These are phyloP conservation scores for Aureobasidium musti DNA, from an alignment of 2,329 filamentous ascomycete genomes.

Conservation along the genomic window DNA sequence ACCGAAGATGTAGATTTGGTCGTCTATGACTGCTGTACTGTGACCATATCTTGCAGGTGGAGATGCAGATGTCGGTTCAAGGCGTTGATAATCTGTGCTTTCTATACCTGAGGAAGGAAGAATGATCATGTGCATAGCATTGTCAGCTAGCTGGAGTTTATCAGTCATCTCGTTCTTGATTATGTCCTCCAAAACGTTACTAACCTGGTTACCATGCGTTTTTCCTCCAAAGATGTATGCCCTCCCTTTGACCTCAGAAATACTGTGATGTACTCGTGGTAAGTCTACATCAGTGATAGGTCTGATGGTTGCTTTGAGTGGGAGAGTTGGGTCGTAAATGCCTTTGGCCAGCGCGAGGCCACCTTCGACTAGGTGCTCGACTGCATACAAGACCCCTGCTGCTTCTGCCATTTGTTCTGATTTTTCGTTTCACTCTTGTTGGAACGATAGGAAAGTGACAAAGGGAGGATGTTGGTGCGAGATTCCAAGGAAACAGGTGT, in stretches of 20 bases:
- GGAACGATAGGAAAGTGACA: neutral
- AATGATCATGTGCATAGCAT: slow-evolving; percentile 56
- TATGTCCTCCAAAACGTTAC: neutral
- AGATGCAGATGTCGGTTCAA: slow-evolving; percentile 42
- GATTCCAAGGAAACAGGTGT: neutral
- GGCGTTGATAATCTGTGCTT: slow-evolving; percentile 46
- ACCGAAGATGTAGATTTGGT: slow-evolving; percentile 51
- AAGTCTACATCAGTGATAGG: slow-evolving; percentile 51
- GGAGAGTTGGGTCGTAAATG: slow-evolving; percentile 52
- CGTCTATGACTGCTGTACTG: slow-evolving; percentile 47
- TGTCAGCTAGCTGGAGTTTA: slow-evolving; percentile 43
- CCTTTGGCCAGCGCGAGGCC: slow-evolving; percentile 53
- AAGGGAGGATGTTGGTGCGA: neutral
- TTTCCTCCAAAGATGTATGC: slow-evolving; percentile 59
- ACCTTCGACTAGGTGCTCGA: slow-evolving; percentile 41
- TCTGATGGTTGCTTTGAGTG: slow-evolving; percentile 54
- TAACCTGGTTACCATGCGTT: slow-evolving; percentile 19
- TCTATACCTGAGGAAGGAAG: slow-evolving; percentile 51
- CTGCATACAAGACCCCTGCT: slow-evolving; percentile 44
- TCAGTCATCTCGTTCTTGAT: neutral
- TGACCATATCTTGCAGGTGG: slow-evolving; percentile 48
- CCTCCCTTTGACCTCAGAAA: slow-evolving; percentile 56
- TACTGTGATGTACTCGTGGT: slow-evolving; percentile 53
- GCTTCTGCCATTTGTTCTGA: slow-evolving; percentile 39
- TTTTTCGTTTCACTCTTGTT: neutral